Evolutionary conservation across 139 green algal species (phyloP), one percentile per base, ranked within the genome.

Genomic region (Microglena sp.): DNA sequence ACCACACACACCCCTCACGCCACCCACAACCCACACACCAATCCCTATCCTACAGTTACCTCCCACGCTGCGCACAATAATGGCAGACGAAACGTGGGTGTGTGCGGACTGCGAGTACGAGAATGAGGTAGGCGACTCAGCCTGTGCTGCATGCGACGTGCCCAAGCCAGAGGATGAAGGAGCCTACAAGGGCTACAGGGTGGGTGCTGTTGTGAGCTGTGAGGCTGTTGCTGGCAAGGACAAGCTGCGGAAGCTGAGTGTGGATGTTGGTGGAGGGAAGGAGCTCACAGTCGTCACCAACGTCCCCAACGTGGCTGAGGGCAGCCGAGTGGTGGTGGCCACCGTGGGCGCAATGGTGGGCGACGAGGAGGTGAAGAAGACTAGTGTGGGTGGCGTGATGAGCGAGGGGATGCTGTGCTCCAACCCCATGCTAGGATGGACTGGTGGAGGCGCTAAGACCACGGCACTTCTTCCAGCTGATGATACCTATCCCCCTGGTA

Each of bases 391-490:
- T 21, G 64, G 64, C 36, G 64, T 64, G 6, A 63, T 62, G 53
- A 58, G 32, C 21, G 3, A 53, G 3, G 64, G 64, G 36, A 71
- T 71, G 64, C 54, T 71, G 34, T 71, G 64, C 64, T 65, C 55
- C 64, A 30, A 15, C 8, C 34, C 64, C n/a, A 71, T 71, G 64
- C 64, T 71, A 28, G 64, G 64, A 2, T 71, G 64, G 64, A 63
- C 55, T 11, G 64, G 64, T 5, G 64, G 64, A 2, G 64, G 55
- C 54, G 55, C 11, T 27, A 71, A 64, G 55, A 24, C 54, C 3
- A 55, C 64, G 11, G 64, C 55, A 11, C 57, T 35, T 5, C 64
- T 71, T 3, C 64, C 64, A 2, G 57, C 32, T 2, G 64, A 71
- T 45, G 56, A 63, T 24, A 24, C 45, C 4, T 55, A 55, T 8